Base-by-base conservation (phyloP, 75 land plant species). In the Gnetum montanum region DNA sequence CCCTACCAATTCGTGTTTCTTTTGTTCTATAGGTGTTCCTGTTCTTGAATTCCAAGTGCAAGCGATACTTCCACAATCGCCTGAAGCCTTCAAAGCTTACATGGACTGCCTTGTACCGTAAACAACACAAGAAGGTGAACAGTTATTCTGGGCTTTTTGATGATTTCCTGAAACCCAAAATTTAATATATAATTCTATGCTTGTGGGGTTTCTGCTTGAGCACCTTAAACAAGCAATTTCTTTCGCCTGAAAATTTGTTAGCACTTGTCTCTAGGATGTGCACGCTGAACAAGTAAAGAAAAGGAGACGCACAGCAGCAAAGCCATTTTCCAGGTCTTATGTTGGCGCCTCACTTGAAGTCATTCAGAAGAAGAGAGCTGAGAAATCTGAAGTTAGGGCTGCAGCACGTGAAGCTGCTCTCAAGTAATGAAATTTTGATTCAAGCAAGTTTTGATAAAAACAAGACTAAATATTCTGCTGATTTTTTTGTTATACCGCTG, bases 121-220 rank as follows among this genome's bases (percentile, higher is more conserved):
- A 80, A 57, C 84, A 80, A 41, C 81, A 84, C 40, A 88, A 84
- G 80, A 88, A 84, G 82, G 86, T 83, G 29, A 16, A 41, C n/a
- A 3, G 43, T n/a, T n/a, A n/a, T n/a, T n/a, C n/a, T n/a, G n/a
- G n/a, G n/a, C n/a, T n/a, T n/a, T n/a, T n/a, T n/a, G n/a, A n/a
- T n/a, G n/a, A n/a, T n/a, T n/a, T n/a, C n/a, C n/a, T n/a, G n/a
- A n/a, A n/a, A n/a, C n/a, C n/a, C n/a, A n/a, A n/a, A n/a, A n/a
- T n/a, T n/a, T n/a, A n/a, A n/a, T n/a, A n/a, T n/a, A n/a, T n/a
- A n/a, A n/a, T n/a, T n/a, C n/a, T n/a, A n/a, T n/a, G n/a, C n/a
- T n/a, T n/a, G n/a, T n/a, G n/a, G n/a, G n/a, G n/a, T n/a, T n/a
- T n/a, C n/a, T n/a, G n/a, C n/a, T n/a, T 15, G 41, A 40, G 41